Evolutionary conservation across 2,329 filamentous ascomycete species (phyloP), one percentile per base, ranked within the genome.

Genomic region (Neonectria coccinea): DNA sequence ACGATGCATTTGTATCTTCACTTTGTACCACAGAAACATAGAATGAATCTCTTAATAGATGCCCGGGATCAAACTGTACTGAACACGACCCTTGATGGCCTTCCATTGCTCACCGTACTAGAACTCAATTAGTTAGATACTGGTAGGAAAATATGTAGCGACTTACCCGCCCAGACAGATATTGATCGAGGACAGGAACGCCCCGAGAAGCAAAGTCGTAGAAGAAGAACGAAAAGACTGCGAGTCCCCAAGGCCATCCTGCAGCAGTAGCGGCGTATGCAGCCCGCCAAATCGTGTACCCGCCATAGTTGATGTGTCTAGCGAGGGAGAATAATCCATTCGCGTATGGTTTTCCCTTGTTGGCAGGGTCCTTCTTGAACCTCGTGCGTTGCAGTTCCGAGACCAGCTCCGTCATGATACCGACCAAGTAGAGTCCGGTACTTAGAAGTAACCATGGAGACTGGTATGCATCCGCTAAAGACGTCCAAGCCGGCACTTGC

Each of bases 291-390:
- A 48, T n/a, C 12, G 45, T 48, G 22, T 48, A 29, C 1, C 22
- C 45, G 4, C 45, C 45, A 25, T 29, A 48, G 45, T 48, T 48
- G 22, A 48, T 29, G 6, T 29, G 45, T 14, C 45, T 27, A 1
- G 45, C 45, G 22, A 48, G 45, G 16, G 22, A 48, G 11, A 47
- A 48, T 2, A 47, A 9, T 22, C 44, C 44, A 29, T 61, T 67
- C 42, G 72, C 74, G 69, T 79, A 80, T 45, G 82, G 72, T 69
- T 76, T 79, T 59, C 79, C 80, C 56, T 75, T 68, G 66, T 81
- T 81, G 42, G 20, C 20, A 20, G 20, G 20, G 20, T 20, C 20
- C 20, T 20, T 20, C 20, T 20, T 20, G 20, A 20, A 20, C 3
- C 20, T 2, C 20, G 20, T 20, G 20, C 20, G 20, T 20, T 20